A percentile compares a stretch with the other conserved stretches of the same genome.
Evolutionary conservation across 257 asterid species (phyloP).

Genomic region (Lithospermum erythrorhizon): DNA sequence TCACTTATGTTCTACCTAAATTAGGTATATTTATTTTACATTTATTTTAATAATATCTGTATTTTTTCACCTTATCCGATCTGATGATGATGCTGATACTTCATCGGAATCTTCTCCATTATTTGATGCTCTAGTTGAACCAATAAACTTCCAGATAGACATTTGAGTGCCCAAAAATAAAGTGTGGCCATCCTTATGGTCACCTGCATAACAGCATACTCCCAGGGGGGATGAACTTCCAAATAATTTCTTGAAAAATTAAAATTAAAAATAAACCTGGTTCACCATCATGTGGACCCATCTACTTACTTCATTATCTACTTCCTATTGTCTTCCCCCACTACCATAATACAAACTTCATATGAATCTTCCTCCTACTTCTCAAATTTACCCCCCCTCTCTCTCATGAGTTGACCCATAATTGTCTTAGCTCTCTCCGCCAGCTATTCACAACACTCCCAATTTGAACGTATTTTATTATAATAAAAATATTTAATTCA

Average conservation of each 20-base stretch:
- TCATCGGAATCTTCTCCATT: conserved; percentile 28
- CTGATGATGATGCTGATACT: conserved; percentile 29
- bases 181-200: conserved; percentile 24
- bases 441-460: not conserved
- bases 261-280: conserved; percentile 18
- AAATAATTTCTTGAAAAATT: not conserved
- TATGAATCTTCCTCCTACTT: conserved; percentile 67
- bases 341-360: conserved; percentile 15
- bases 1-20: not conserved
- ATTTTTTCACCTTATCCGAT: conserved; percentile 14
- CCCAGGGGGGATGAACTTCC: conserved; percentile 66
- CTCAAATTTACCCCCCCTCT: conserved; percentile 12
- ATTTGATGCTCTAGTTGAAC: conserved; percentile 27
- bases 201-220: conserved; percentile 26
- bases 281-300: conserved; percentile 68
- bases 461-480: not conserved
- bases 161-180: not conserved
- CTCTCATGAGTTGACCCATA: not conserved
- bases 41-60: not conserved
- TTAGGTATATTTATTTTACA: not conserved
- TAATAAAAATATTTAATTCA: not conserved
- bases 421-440: no score
- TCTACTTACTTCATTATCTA: conserved; percentile 26
- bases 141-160: conserved; percentile 22
- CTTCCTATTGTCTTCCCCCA: conserved; percentile 30